Conservation (phyloP, 371 early-diverging fungal genomes). For the Syncephalastrum racemosum region DNA sequence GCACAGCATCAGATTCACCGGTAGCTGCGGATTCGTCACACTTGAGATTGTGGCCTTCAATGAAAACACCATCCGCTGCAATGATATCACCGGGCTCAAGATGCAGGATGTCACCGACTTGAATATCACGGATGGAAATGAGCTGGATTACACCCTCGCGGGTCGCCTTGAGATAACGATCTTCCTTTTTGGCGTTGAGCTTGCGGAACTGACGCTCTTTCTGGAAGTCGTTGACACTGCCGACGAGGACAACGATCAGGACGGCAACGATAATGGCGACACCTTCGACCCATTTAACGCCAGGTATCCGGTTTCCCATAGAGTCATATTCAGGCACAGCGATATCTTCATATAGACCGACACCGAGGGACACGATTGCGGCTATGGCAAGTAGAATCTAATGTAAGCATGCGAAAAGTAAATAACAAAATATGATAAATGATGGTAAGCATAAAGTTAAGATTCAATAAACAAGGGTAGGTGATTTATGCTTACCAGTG, state of each 20-base stretch:
- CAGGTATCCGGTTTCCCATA: constrained; percentile 37
- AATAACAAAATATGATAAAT: neutral
- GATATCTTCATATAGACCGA: constrained; percentile 87
- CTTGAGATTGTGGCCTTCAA: constrained; percentile 79
- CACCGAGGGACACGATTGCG: constrained; percentile 81
- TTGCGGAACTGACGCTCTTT: constrained; percentile 86
- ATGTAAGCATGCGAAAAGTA: neutral
- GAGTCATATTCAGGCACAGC: constrained; percentile 43
- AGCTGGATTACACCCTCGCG: constrained; percentile 75
- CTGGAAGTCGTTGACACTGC: constrained; percentile 82
- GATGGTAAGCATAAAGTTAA: too few relatives aligned
- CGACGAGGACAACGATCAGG: constrained; percentile 77
- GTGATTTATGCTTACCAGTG: constrained; percentile 51
- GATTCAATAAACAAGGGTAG: too few relatives aligned
- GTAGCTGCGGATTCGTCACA: constrained; percentile 93
- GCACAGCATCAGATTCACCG: constrained; percentile 87
- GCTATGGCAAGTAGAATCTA: constrained; percentile 79
- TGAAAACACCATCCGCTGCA: constrained; percentile 84
- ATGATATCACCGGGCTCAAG: constrained; percentile 95
- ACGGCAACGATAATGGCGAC: constrained; percentile 82
- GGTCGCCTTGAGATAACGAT: constrained; percentile 72
- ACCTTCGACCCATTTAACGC: constrained; percentile 78
- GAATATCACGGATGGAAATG: constrained; percentile 80
- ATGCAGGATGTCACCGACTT: constrained; percentile 87
- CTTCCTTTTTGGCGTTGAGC: constrained; percentile 83